Percentiles rank a stretch among this genome's conserved stretches.
Evolutionary conservation across 1,284 basidiomycete species (phyloP).

Genomic region (Cryptococcus maquisensis): DNA sequence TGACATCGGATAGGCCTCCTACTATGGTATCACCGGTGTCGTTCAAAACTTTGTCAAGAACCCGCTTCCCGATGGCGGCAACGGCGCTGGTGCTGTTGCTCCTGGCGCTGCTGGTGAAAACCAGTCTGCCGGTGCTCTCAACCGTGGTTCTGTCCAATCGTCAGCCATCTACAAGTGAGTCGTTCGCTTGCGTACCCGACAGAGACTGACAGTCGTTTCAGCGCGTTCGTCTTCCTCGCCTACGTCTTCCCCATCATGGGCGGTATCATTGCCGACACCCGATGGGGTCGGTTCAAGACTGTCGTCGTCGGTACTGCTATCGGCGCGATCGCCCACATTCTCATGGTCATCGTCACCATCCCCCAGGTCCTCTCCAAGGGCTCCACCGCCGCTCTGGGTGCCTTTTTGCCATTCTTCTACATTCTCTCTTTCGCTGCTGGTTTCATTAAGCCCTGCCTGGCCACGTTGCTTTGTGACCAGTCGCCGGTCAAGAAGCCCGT

Average conservation of each 20-base stretch:
- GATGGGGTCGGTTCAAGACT: conserved; percentile 72
- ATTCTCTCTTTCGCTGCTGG: conserved; percentile 46
- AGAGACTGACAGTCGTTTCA: conserved; percentile 17
- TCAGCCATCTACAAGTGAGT: conserved; percentile 18
- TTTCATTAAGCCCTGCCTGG: conserved; percentile 47
- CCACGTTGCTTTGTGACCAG: conserved; percentile 48
- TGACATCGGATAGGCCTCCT: conserved; percentile 17
- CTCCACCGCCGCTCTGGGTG: conserved; percentile 22
- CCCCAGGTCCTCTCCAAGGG: conserved; percentile 37
- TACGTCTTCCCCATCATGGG: conserved; percentile 38
- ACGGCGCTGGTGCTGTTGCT: conserved; percentile 66
- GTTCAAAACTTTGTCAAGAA: conserved; percentile 27
- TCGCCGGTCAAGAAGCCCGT: conserved; percentile 37
- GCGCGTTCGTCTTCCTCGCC: conserved; percentile 33
- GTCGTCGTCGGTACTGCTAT: conserved; percentile 52
- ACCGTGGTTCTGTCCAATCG: conserved; percentile 33
- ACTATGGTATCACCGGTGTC: conserved; percentile 23
- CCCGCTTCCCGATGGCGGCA: conserved; percentile 58
- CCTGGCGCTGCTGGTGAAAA: conserved; percentile 63
- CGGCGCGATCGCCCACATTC: conserved; percentile 40
- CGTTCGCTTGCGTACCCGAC: too few relatives aligned
- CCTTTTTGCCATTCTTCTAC: conserved; percentile 47
- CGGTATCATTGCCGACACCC: conserved; percentile 64
- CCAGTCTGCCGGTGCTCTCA: conserved; percentile 42
- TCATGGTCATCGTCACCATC: conserved; percentile 43